Evolutionary conservation across 305 asterid genomes (phyloP).

Genomic region (Solanum hybrid): DNA sequence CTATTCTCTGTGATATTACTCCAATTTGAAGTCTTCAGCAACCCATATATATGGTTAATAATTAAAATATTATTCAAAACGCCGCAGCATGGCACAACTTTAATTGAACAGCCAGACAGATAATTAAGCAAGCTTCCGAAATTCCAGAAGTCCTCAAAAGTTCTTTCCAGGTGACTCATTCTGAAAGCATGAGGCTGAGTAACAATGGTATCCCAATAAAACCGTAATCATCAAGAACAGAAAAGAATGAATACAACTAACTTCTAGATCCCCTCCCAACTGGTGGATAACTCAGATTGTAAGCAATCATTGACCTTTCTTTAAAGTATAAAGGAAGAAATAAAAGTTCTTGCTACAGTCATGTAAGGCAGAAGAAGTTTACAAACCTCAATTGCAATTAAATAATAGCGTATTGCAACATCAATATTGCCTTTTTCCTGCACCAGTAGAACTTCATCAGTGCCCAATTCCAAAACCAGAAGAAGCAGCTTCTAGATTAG

Average conservation of each 20-base stretch:
- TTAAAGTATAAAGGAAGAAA: neutral
- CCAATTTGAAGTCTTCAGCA: neutral
- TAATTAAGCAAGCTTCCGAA: neutral
- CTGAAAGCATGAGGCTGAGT: neutral
- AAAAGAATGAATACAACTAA: neutral
- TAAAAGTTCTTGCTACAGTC: neutral
- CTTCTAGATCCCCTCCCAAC: neutral
- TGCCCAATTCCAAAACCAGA: conserved; percentile 8
- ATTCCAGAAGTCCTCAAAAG: neutral
- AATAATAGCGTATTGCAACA: conserved; percentile 86
- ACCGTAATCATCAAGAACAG: neutral
- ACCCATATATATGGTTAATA: neutral
- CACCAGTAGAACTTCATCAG: neutral
- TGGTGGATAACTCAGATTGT: neutral
- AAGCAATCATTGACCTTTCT: neutral
- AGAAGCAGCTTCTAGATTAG: conserved; percentile 5
- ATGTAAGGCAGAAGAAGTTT: neutral
- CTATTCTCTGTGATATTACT: neutral
- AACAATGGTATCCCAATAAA: neutral
- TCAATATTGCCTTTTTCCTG: conserved; percentile 99
- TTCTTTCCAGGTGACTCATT: neutral
- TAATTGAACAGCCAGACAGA: neutral
- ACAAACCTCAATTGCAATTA: conserved; percentile 92
- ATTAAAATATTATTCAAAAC: neutral
- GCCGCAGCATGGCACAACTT: neutral